These are phyloP conservation scores for Termitomyces sp. DNA, from an alignment of 768 basidiomycete species.

Conservation along the genomic window DNA sequence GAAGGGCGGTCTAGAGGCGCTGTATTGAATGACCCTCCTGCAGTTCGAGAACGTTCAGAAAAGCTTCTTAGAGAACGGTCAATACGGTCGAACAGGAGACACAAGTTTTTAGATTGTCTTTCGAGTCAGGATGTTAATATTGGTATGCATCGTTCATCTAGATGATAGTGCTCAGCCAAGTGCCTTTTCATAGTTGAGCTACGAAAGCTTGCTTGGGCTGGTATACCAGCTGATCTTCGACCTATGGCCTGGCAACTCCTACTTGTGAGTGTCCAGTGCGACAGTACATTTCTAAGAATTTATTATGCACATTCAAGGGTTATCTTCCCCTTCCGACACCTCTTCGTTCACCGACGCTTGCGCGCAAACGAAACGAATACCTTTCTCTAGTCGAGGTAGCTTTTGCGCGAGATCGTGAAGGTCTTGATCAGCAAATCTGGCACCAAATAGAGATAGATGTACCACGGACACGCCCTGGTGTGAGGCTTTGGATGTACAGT, in stretches of 20 bases:
- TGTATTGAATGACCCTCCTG: conserved; percentile 20
- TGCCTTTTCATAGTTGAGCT: conserved; percentile 56
- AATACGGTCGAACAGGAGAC: conserved; percentile 71
- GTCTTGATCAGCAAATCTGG: conserved; percentile 96
- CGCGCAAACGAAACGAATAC: conserved; percentile 91
- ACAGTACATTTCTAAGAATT: background rate
- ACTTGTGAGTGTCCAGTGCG: conserved; percentile 53
- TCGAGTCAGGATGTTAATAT: conserved; percentile 78
- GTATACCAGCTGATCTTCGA: conserved; percentile 83
- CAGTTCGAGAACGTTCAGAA: conserved; percentile 44
- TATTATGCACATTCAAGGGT: conserved; percentile 52
- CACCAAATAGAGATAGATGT: conserved; percentile 99
- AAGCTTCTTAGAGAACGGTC: conserved; percentile 72
- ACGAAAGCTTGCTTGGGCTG: conserved; percentile 91
- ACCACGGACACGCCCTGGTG: conserved; percentile 90
- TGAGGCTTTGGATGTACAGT: conserved; percentile 86
- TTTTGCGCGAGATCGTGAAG: conserved; percentile 81
- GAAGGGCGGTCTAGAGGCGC: conserved; percentile 21
- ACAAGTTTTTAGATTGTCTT: conserved; percentile 82
- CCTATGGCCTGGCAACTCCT: conserved; percentile 94
- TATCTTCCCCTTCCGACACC: conserved; percentile 86
- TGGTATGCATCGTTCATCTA: conserved; percentile 40
- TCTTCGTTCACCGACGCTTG: conserved; percentile 71
- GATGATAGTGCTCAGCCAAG: conserved; percentile 1
- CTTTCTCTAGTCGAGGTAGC: conserved; percentile 84